Percentiles rank a stretch among this genome's conserved stretches.
Conservation (phyloP, 345 rosid genomes). For the Erucastrum elatum region DNA sequence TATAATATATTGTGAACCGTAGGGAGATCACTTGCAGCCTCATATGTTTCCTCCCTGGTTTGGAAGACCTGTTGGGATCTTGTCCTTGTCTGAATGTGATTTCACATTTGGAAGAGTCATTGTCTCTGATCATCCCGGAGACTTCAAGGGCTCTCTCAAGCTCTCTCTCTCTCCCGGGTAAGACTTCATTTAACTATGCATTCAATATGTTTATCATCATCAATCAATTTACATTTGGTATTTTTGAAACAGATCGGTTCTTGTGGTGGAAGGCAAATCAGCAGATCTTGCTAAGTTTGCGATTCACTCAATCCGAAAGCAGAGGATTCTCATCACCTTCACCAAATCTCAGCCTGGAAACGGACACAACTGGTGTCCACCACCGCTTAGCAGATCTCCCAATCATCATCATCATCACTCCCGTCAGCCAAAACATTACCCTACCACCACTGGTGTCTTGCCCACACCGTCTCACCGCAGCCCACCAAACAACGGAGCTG, state of each 20-base stretch:
- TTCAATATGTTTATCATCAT: neutral
- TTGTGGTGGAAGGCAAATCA: constrained; percentile 75
- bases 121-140: constrained; percentile 63
- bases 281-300: constrained; percentile 81
- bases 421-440: constrained; percentile 59
- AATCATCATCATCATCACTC: constrained; percentile 33
- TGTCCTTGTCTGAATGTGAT: constrained; percentile 82
- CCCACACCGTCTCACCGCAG: constrained; percentile 18
- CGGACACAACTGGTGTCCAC: constrained; percentile 53
- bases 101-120: constrained; percentile 76
- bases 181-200: neutral
- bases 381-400: constrained; percentile 57
- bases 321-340: constrained; percentile 75
- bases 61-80: constrained; percentile 68
- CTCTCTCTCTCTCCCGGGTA: constrained; percentile 88
- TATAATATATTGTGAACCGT: constrained; percentile 5
- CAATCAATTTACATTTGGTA: neutral
- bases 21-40: constrained; percentile 97
- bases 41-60: constrained; percentile 70
- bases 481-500: constrained; percentile 43
- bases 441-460: constrained; percentile 29
- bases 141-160: constrained; percentile 78
- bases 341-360: constrained; percentile 63
- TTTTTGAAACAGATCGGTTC: constrained; percentile 57
- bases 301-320: constrained; percentile 59